Evolutionary conservation across 257 asterid genomes (phyloP).

Genomic region (Nicotiana otophora): DNA sequence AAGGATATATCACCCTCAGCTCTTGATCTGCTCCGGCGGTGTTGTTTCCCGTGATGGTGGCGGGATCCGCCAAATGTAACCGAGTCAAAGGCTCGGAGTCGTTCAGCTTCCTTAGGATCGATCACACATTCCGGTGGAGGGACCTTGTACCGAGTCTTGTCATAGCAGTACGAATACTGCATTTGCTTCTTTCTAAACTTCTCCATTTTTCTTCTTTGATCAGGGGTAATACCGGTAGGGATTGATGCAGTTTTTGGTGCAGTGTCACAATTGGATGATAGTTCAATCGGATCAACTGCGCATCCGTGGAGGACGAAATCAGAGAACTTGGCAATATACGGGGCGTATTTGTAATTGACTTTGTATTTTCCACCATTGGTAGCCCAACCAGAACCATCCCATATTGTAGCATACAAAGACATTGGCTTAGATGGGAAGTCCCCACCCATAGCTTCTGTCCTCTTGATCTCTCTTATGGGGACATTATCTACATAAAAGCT

Average conservation of each 20-base stretch:
- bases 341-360: conserved; percentile 72
- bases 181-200: conserved; percentile 50
- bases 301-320: conserved; percentile 76
- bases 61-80: conserved; percentile 56
- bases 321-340: conserved; percentile 57
- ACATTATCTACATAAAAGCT: conserved; percentile 76
- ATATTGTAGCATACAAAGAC: conserved; percentile 78
- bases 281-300: conserved; percentile 54
- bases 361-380: conserved; percentile 71
- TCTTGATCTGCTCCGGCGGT: conserved; percentile 32
- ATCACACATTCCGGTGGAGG: conserved; percentile 54
- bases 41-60: conserved; percentile 47
- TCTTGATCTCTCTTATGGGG: conserved; percentile 70
- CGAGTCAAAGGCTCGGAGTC: conserved; percentile 51
- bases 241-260: conserved; percentile 16
- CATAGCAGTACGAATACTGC: conserved; percentile 84
- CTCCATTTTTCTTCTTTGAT: conserved; percentile 44
- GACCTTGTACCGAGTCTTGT: conserved; percentile 45
- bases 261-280: conserved; percentile 33
- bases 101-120: conserved; percentile 53
- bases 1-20: conserved; percentile 20
- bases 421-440: conserved; percentile 85
- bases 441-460: conserved; percentile 68
- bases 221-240: conserved; percentile 32
- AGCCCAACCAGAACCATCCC: conserved; percentile 95